Conservation (phyloP, 306 rosid genomes). For the Quercus gilva region DNA sequence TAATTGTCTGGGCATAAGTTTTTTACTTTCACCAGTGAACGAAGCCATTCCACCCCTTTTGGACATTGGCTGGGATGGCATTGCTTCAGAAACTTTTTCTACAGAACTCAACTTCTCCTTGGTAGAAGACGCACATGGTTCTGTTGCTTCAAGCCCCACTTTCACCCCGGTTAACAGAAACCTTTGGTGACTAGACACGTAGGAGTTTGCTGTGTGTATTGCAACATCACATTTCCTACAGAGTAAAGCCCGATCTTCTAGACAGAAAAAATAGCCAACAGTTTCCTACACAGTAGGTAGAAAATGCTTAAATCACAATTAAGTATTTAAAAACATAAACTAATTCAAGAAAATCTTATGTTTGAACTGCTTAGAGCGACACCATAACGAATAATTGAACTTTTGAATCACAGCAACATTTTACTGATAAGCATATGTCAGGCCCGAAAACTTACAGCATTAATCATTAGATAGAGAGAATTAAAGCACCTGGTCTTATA, state of each 20-base stretch:
- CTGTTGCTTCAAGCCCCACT: slow-evolving; percentile 54
- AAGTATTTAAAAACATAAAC: too few relatives aligned
- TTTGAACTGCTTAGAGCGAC: too few relatives aligned
- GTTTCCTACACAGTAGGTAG: slow-evolving; percentile 42
- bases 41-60: slow-evolving; percentile 34
- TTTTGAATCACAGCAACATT: too few relatives aligned
- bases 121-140: slow-evolving; percentile 40
- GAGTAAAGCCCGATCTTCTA: slow-evolving; percentile 82
- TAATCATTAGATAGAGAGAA: too few relatives aligned
- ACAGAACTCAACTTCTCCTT: slow-evolving; percentile 38
- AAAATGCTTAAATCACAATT: too few relatives aligned
- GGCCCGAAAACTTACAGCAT: too few relatives aligned
- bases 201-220: slow-evolving; percentile 55
- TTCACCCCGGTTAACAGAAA: slow-evolving; percentile 66
- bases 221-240: slow-evolving; percentile 81
- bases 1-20: slow-evolving; percentile 27
- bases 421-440: too few relatives aligned
- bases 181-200: slow-evolving; percentile 56
- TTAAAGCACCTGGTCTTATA: too few relatives aligned
- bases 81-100: slow-evolving; percentile 44
- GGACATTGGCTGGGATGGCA: slow-evolving; percentile 23
- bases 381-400: too few relatives aligned
- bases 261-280: slow-evolving; percentile 76
- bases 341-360: too few relatives aligned
- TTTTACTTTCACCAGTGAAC: slow-evolving; percentile 34